phyloP scores from a whole-genome alignment of 2,329 filamentous ascomycete genomes.

The Diaporthe nobilis region DNA sequence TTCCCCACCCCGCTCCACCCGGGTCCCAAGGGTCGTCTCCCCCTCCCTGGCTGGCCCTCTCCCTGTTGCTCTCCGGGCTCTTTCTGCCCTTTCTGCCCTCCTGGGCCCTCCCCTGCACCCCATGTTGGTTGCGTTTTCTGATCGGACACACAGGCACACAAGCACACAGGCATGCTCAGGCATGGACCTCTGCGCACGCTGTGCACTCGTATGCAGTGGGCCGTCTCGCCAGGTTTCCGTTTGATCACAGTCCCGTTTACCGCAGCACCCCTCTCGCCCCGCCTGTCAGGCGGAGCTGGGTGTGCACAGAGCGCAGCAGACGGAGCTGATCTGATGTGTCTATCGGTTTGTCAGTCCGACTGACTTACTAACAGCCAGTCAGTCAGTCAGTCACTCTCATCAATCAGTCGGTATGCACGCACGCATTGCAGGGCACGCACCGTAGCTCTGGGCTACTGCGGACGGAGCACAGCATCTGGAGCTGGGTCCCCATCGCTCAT shows the following conservation, averaged over 20 bases:
- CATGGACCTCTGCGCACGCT: conserved; percentile 17
- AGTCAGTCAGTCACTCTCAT: neutral
- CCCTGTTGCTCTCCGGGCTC: neutral
- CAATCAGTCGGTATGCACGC: neutral
- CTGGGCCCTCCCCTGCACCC: neutral
- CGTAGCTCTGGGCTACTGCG: conserved; percentile 33
- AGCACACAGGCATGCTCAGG: conserved; percentile 1
- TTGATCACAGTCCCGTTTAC: conserved; percentile 33
- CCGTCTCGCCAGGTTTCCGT: conserved; percentile 37
- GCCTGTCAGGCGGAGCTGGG: conserved; percentile 36
- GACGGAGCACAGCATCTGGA: conserved; percentile 26
- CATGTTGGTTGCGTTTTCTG: conserved; percentile 27
- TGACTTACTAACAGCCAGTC: too few species aligned
- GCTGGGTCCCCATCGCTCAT: conserved; percentile 30
- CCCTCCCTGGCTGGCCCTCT: conserved; percentile 11
- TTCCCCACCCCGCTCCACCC: conserved; percentile 18
- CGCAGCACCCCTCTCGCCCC: conserved; percentile 22
- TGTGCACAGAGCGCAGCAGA: conserved; percentile 22
- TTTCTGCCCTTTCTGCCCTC: neutral
- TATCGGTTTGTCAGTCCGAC: conserved; percentile 2
- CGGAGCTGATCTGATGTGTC: conserved; percentile 19
- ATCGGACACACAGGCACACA: conserved; percentile 20
- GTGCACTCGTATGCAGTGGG: conserved; percentile 28
- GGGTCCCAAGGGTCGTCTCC: conserved; percentile 26
- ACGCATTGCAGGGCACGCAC: neutral